Conservation (phyloP, 192 early-diverging fungal genomes). For the Diversispora epigaea region DNA sequence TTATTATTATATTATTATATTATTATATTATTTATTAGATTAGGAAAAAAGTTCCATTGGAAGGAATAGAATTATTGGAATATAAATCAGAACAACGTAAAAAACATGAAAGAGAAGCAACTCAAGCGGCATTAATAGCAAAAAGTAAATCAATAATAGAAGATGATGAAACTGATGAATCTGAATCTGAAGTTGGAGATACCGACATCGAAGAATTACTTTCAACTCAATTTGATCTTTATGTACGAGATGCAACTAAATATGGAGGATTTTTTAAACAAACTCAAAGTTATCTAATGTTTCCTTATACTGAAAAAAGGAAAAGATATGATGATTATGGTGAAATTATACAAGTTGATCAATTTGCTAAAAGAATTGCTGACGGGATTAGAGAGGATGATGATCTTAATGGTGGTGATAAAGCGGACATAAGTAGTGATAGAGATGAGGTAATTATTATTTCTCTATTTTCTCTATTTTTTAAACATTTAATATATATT, state of each 20-base stretch:
- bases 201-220: slow-evolving; percentile 54
- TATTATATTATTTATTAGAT: no score
- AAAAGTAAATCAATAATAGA: slow-evolving; percentile 71
- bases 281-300: slow-evolving; percentile 81
- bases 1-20: no score
- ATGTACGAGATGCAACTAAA: slow-evolving; percentile 74
- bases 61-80: slow-evolving; percentile 80
- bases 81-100: slow-evolving; percentile 64
- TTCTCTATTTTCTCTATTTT: not conserved
- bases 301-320: slow-evolving; percentile 79
- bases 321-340: slow-evolving; percentile 93
- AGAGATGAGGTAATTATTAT: not conserved
- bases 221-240: slow-evolving; percentile 71
- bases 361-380: slow-evolving; percentile 39
- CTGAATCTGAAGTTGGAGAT: slow-evolving; percentile 51
- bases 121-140: slow-evolving; percentile 64
- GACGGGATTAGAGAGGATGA: slow-evolving; percentile 33
- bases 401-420: slow-evolving; percentile 37
- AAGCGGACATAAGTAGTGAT: not conserved
- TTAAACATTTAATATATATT: not conserved
- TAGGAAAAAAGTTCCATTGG: slow-evolving; percentile 70
- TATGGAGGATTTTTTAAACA: slow-evolving; percentile 77
- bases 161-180: slow-evolving; percentile 67
- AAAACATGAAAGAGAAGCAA: slow-evolving; percentile 69
- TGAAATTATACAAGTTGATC: slow-evolving; percentile 70